These are phyloP conservation scores for Monosporascus sp. DNA, from an alignment of 2,329 filamentous ascomycete species.

Conservation along the genomic window DNA sequence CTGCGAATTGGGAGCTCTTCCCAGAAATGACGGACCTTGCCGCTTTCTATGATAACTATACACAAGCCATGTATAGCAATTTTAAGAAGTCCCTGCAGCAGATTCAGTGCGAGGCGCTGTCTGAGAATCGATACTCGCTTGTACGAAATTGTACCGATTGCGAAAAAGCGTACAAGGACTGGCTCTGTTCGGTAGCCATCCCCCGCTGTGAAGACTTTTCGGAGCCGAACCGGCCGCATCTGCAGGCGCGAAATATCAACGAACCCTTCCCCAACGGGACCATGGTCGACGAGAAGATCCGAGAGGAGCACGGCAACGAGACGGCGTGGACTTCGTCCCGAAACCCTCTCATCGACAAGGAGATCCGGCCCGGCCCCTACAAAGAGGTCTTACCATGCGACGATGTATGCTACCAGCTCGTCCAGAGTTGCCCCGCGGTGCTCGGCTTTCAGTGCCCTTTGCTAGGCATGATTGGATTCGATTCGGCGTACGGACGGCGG, in stretches of 20 bases:
- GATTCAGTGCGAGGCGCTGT: slow-evolving; percentile 74
- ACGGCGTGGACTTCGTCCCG: slow-evolving; percentile 54
- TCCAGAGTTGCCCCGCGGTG: slow-evolving; percentile 75
- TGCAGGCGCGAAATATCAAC: slow-evolving; percentile 67
- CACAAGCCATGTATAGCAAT: slow-evolving; percentile 62
- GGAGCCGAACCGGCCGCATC: slow-evolving; percentile 39
- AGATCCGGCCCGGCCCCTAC: slow-evolving; percentile 79
- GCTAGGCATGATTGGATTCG: slow-evolving; percentile 35
- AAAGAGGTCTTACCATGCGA: slow-evolving; percentile 88
- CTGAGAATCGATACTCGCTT: slow-evolving; percentile 75
- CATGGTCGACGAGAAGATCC: slow-evolving; percentile 35
- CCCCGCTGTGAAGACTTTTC: slow-evolving; percentile 87
- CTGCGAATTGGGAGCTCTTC: slow-evolving; percentile 65
- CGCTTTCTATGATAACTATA: slow-evolving; percentile 73
- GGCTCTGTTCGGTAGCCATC: slow-evolving; percentile 91
- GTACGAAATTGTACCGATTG: slow-evolving; percentile 74
- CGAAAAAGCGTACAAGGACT: slow-evolving; percentile 76
- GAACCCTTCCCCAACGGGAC: slow-evolving; percentile 69
- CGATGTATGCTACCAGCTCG: slow-evolving; percentile 80
- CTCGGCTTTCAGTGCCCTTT: slow-evolving; percentile 73
- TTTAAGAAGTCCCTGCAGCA: slow-evolving; percentile 82
- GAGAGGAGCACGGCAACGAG: slow-evolving; percentile 18
- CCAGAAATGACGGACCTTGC: slow-evolving; percentile 58
- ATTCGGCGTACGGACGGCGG: slow-evolving; percentile 40
- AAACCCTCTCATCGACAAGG: slow-evolving; percentile 66